Base-by-base conservation (phyloP, 2,329 filamentous ascomycete species). In the Colletotrichum cereale region DNA sequence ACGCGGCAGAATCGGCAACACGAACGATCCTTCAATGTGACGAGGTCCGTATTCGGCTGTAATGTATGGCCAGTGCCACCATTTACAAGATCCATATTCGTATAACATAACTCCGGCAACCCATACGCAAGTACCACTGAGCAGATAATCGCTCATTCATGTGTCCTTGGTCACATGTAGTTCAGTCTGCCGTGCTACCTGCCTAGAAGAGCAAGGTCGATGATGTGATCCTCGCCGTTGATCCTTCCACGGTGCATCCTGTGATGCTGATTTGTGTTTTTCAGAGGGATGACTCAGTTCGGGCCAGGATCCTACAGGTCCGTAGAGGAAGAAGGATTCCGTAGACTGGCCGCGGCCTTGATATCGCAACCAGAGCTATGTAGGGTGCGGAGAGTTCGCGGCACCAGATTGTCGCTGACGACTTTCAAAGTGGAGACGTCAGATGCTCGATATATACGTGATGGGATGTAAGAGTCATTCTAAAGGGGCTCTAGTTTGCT, bases 131-230 rank as follows among this genome's bases (percentile, higher is more conserved):
- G 24, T n/a, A 8, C 29, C n/a, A 12, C 16, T 2, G 2, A 38
- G 14, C n/a, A 11, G 5, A 48, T 12, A 40, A 26, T 26, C 34
- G 26, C 26, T 24, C n/a, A 18, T 11, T 38, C 2, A 2, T 21
- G 12, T 24, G 21, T 21, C 8, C n/a, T 47, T 18, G 5, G 29
- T 21, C 2, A n/a, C n/a, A n/a, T n/a, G n/a, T n/a, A 4, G 29
- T 42, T 44, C 24, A 34, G 55, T 21, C 55, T 31, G 24, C 21
- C 42, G 14, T 34, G 12, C 18, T 29, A 52, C 31, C 56, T 66
- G 5, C 63, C 44, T 34, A 52, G 26, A 40, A 31, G 40, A 44
- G 63, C 34, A 66, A 62, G 47, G 36, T 53, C 14, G 14, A 47
- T 42, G 26, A 18, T 44, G 5, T 8, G 2, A 11, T 18, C n/a